These are phyloP conservation scores for Populus pruinosa DNA, from an alignment of 345 rosid genomes.

Conservation along the genomic window DNA sequence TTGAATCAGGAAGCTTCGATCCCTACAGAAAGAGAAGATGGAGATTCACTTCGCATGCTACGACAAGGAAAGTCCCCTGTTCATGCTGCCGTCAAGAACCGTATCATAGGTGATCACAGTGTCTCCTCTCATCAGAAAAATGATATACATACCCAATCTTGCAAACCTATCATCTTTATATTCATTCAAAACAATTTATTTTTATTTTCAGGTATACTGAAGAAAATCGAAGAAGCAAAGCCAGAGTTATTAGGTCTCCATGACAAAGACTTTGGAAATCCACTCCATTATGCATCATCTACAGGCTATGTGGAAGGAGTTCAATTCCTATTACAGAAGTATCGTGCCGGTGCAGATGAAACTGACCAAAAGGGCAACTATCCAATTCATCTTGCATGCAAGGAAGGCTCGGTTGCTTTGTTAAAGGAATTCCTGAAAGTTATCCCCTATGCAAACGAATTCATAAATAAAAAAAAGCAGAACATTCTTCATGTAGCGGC, in stretches of 20 bases:
- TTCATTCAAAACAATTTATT: too few species aligned
- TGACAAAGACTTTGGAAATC: constrained; percentile 13
- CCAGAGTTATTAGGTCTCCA: constrained; percentile 3
- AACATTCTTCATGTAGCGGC: background rate
- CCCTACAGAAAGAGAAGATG: background rate
- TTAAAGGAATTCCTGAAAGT: background rate
- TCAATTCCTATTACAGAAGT: background rate
- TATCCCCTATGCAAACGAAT: background rate
- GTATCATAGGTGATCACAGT: background rate
- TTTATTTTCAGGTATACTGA: constrained; percentile 11
- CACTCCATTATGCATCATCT: constrained; percentile 12
- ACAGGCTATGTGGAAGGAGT: background rate
- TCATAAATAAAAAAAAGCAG: background rate
- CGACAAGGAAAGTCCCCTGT: background rate
- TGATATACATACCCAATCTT: background rate
- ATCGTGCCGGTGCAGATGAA: background rate
- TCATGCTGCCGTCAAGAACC: background rate
- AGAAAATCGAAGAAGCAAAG: background rate
- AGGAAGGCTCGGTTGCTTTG: background rate
- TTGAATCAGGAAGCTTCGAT: background rate
- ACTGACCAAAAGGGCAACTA: background rate
- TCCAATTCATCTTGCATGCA: background rate
- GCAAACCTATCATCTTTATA: background rate
- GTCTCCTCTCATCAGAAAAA: background rate
- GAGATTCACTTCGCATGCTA: background rate